Conservation (phyloP, 371 early-diverging fungal genomes). For the Rhizopus arrhizus region DNA sequence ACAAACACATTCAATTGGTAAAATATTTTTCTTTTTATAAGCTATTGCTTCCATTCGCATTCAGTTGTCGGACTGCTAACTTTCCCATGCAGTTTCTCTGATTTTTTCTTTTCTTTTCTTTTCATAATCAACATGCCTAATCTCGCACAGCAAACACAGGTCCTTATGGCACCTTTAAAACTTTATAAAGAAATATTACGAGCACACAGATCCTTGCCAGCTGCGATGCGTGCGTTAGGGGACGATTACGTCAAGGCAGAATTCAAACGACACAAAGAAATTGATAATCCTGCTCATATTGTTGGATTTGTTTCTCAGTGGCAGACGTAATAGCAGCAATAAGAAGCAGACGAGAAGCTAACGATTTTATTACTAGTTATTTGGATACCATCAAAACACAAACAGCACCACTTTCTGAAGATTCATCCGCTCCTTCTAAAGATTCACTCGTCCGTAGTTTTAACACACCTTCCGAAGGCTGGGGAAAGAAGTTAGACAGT, state of each 20-base stretch:
- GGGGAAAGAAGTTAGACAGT: slow-evolving; percentile 59
- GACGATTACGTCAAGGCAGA: slow-evolving; percentile 72
- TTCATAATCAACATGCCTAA: slow-evolving; percentile 12
- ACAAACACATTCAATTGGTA: no score
- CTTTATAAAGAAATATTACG: slow-evolving; percentile 66
- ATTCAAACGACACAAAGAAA: slow-evolving; percentile 63
- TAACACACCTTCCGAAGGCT: slow-evolving; percentile 35
- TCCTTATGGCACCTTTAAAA: slow-evolving; percentile 56
- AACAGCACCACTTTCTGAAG: slow-evolving; percentile 36
- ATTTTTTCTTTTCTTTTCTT: slow-evolving; percentile 2
- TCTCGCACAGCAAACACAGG: slow-evolving; percentile 26
- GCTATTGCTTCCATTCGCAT: no score
- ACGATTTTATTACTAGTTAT: slow-evolving; percentile 26
- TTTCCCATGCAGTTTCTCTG: background rate
- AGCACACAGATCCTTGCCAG: slow-evolving; percentile 59
- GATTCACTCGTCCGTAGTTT: slow-evolving; percentile 43
- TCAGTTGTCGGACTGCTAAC: background rate
- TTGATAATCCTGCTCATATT: slow-evolving; percentile 68
- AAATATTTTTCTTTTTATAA: no score
- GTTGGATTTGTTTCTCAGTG: slow-evolving; percentile 68
- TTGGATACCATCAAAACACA: slow-evolving; percentile 36
- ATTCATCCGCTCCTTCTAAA: slow-evolving; percentile 29
- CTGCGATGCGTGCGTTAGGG: slow-evolving; percentile 62
- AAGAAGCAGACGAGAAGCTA: background rate
- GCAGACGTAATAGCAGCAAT: slow-evolving; percentile 54